phyloP scores from a whole-genome alignment of 2,329 filamentous ascomycete species.

The Xylaria multiplex region DNA sequence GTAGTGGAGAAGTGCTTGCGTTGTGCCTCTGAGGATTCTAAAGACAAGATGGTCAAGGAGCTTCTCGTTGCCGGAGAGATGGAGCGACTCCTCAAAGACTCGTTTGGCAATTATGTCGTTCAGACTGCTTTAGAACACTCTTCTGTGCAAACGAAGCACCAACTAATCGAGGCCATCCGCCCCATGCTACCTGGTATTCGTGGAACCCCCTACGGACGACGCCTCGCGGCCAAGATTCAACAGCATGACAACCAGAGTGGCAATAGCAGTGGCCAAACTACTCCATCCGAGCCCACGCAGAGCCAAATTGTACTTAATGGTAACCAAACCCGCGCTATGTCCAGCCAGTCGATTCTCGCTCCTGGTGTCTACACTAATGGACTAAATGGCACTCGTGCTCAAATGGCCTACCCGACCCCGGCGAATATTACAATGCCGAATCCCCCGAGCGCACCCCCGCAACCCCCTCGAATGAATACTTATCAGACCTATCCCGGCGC shows the following conservation, averaged over 20 bases:
- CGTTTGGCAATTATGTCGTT: constrained; percentile 96
- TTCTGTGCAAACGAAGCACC: constrained; percentile 75
- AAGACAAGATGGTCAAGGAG: constrained; percentile 85
- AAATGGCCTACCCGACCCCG: constrained; percentile 51
- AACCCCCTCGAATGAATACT: constrained; percentile 46
- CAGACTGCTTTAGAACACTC: constrained; percentile 93
- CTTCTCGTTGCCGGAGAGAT: constrained; percentile 79
- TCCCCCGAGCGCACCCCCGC: constrained; percentile 41
- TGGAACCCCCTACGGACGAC: constrained; percentile 91
- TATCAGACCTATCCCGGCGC: constrained; percentile 46
- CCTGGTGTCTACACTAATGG: constrained; percentile 49
- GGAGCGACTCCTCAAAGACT: constrained; percentile 88
- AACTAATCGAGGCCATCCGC: constrained; percentile 84
- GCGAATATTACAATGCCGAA: constrained; percentile 48
- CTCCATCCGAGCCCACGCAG: constrained; percentile 63
- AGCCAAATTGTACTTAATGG: constrained; percentile 64
- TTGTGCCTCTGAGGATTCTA: constrained; percentile 78
- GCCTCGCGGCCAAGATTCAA: constrained; percentile 89
- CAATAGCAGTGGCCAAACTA: constrained; percentile 60
- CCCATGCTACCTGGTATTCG: constrained; percentile 86
- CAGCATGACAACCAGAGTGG: constrained; percentile 62
- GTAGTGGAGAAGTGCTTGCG: constrained; percentile 97
- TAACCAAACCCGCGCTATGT: constrained; percentile 55
- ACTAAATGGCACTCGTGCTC: constrained; percentile 48
- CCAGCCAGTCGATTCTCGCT: constrained; percentile 53